These are phyloP conservation scores for Rhodotorula taiwanensis DNA, from an alignment of 768 basidiomycete genomes.

Conservation along the genomic window DNA sequence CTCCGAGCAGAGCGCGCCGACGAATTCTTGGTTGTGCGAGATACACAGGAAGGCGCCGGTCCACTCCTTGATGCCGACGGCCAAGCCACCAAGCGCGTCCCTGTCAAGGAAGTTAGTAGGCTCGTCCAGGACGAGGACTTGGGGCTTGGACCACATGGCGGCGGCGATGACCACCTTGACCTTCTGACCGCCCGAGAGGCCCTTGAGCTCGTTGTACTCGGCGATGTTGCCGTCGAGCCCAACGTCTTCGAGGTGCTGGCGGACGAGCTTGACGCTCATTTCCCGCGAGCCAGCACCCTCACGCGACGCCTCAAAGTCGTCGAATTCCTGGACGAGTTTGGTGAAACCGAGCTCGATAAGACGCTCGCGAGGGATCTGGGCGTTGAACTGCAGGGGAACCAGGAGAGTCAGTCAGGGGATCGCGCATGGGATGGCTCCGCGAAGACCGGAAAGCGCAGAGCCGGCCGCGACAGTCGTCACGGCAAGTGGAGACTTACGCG, in stretches of 20 bases:
- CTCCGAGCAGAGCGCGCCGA: slow-evolving; percentile 68
- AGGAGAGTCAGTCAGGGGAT: background rate
- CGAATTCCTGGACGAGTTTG: slow-evolving; percentile 87
- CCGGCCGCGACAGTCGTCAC: no score
- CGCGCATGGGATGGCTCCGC: no score
- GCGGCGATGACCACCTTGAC: slow-evolving; percentile 66
- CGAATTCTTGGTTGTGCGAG: slow-evolving; percentile 88
- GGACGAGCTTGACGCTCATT: slow-evolving; percentile 68
- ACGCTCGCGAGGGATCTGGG: slow-evolving; percentile 84
- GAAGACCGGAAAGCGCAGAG: no score
- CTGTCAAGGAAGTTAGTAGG: slow-evolving; percentile 97
- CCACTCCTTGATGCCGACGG: slow-evolving; percentile 93
- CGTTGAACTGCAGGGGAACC: slow-evolving; percentile 71
- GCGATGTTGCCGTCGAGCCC: slow-evolving; percentile 96
- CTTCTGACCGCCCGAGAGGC: slow-evolving; percentile 93
- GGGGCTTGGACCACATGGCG: slow-evolving; percentile 92
- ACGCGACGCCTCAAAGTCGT: slow-evolving; percentile 89
- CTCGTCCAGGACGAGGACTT: slow-evolving; percentile 50
- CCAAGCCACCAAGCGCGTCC: slow-evolving; percentile 87
- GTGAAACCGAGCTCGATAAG: slow-evolving; percentile 76
- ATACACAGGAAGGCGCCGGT: slow-evolving; percentile 91
- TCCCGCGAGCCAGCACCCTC: slow-evolving; percentile 91
- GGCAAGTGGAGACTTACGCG: slow-evolving; percentile 28
- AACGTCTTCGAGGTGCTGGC: slow-evolving; percentile 90
- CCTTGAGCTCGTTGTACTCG: slow-evolving; percentile 93